Percentiles rank a stretch among this genome's conserved stretches.
These are phyloP conservation scores for Pestalotiopsis sp. DNA, from an alignment of 2,329 filamentous ascomycete species.

Conservation along the genomic window DNA sequence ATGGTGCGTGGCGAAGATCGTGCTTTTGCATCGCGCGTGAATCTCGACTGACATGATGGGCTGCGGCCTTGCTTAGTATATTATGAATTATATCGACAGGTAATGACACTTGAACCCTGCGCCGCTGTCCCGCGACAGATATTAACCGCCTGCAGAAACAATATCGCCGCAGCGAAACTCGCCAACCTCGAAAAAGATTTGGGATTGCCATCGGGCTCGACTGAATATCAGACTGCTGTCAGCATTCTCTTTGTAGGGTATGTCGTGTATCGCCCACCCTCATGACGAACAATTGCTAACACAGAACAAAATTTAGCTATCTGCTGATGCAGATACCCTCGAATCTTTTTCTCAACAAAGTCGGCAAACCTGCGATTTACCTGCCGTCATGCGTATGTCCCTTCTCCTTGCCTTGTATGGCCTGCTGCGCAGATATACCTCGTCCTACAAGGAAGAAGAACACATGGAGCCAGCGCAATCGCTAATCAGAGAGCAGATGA, in stretches of 20 bases:
- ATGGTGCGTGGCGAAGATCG: slow-evolving; percentile 40
- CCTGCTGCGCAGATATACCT: background rate
- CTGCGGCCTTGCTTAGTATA: slow-evolving; percentile 42
- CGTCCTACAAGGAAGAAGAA: background rate
- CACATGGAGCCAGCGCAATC: background rate
- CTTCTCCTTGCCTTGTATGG: background rate
- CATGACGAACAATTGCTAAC: slow-evolving; percentile 8
- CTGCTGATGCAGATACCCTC: slow-evolving; percentile 55
- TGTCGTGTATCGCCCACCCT: slow-evolving; percentile 14
- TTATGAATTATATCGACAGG: slow-evolving; percentile 66
- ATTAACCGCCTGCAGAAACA: slow-evolving; percentile 42
- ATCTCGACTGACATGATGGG: background rate
- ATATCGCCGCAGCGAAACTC: slow-evolving; percentile 57
- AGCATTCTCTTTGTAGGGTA: slow-evolving; percentile 55
- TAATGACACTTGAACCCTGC: slow-evolving; percentile 20
- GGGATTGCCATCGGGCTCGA: slow-evolving; percentile 28
- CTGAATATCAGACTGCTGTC: slow-evolving; percentile 46
- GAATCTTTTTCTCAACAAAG: slow-evolving; percentile 52
- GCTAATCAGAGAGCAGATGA: slow-evolving; percentile 36
- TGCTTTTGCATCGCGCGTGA: too few species aligned
- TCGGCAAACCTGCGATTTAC: slow-evolving; percentile 50
- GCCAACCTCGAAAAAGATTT: slow-evolving; percentile 46
- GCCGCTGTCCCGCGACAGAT: background rate
- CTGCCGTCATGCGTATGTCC: slow-evolving; percentile 44
- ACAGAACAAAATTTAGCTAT: slow-evolving; percentile 34